Base-by-base conservation (phyloP, 352 stramenopile genomes). In the Phytophthora chlamydospora region DNA sequence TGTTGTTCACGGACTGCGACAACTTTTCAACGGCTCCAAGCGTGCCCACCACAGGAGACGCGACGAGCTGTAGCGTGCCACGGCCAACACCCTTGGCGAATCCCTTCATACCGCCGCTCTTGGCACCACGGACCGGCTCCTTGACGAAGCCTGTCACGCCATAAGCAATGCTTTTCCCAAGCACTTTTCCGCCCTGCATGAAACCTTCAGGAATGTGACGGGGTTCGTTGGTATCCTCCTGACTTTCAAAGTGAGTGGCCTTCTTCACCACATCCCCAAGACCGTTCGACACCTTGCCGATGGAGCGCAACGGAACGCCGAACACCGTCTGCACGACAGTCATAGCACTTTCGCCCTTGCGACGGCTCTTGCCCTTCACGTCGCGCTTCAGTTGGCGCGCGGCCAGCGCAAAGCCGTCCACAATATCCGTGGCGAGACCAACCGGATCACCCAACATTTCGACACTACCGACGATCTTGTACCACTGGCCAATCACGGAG, bases 201-300 rank as follows among this genome's bases (percentile, higher is more conserved):
- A 96, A 45, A 6, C 87, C 87, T 62, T 92, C 83, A 6, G 80
- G 80, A 16, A 96, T 70, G 39, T 96, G 87, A 3, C 83, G 82
- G 7, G 87, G 87, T 58, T 94, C 67, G 2, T 82, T 74, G 4
- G 58, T 57, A 2, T 85, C 71, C 56, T 96, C 87, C 43, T 96
- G 87, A 59, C 79, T 94, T 48, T 95, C 74, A 42, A 95, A 96
- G 32, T 79, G 56, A 0, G 83, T 93, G 11, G 69, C 83, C 50
- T 95, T 94, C 70, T 96, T 96, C 17, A 96, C 78, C 1, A 95
- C 78, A 49, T 96, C 87, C 19, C 87, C 87, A 19, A 96, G 62
- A 3, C 87, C 87, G 36, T 96, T 96, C 35, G 83, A 91, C 8
- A 92, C 75, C 62, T 96, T 96, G 27, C 87, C 84, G 21, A 96